These are phyloP conservation scores for Fusarium austroafricanum DNA, from an alignment of 2,329 filamentous ascomycete species.

Conservation along the genomic window DNA sequence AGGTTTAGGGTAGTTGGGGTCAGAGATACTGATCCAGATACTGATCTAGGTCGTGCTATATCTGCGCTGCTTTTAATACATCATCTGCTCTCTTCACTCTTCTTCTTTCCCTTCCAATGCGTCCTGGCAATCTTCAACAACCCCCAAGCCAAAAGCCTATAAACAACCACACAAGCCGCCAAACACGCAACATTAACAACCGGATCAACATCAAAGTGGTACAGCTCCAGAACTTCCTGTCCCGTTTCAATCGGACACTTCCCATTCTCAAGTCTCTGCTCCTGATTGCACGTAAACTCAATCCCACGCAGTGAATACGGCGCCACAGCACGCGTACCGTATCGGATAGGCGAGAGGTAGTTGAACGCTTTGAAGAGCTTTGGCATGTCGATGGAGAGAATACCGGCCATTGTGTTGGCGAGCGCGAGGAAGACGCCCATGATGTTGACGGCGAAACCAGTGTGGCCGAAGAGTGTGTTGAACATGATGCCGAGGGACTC, in stretches of 20 bases:
- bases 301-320: constrained; percentile 72
- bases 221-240: constrained; percentile 73
- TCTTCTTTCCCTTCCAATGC: constrained; percentile 58
- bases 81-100: constrained; percentile 35
- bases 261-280: constrained; percentile 69
- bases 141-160: constrained; percentile 72
- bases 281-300: constrained; percentile 71
- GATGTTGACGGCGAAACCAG: constrained; percentile 80
- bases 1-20: too few relatives aligned
- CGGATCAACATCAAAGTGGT: constrained; percentile 72
- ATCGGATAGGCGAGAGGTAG: constrained; percentile 78
- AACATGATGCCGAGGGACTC: constrained; percentile 84
- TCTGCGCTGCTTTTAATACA: too few relatives aligned
- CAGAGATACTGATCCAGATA: too few relatives aligned
- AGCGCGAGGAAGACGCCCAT: constrained; percentile 77
- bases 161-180: constrained; percentile 72
- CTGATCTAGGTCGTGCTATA: too few relatives aligned
- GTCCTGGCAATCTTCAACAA: constrained; percentile 66
- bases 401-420: constrained; percentile 76
- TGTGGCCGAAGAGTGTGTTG: constrained; percentile 79
- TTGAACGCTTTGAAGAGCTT: constrained; percentile 74
- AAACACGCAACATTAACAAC: constrained; percentile 71
- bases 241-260: constrained; percentile 74
- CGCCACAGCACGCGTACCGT: constrained; percentile 73
- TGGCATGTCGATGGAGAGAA: constrained; percentile 78